Conservation (phyloP, 805 yeast genomes). For the Candida caryicola region DNA sequence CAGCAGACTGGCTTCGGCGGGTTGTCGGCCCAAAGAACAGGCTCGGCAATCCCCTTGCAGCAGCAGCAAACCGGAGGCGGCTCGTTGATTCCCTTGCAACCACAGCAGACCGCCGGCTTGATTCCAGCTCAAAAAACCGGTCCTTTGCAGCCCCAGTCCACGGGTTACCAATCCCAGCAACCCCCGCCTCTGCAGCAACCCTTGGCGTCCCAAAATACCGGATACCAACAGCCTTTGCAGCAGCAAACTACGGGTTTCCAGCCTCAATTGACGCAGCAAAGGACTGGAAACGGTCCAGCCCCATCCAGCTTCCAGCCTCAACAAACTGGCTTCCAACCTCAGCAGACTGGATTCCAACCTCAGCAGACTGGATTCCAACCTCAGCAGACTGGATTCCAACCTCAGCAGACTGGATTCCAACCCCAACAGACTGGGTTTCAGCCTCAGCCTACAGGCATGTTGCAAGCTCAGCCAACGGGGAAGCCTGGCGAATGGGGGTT, state of each 20-base stretch:
- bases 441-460: constrained; percentile 42
- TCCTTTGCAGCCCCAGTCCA: constrained; percentile 23
- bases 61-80: constrained; percentile 49
- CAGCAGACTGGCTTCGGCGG: constrained; percentile 36
- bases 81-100: constrained; percentile 46
- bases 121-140: constrained; percentile 48
- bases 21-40: constrained; percentile 11
- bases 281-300: constrained; percentile 20
- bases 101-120: constrained; percentile 70
- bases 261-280: constrained; percentile 24
- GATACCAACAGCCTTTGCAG: constrained; percentile 22
- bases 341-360: constrained; percentile 22
- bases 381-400: constrained; percentile 25
- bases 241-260: constrained; percentile 41
- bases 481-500: constrained; percentile 81
- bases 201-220: constrained; percentile 23
- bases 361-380: constrained; percentile 29
- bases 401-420: constrained; percentile 19
- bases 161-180: constrained; percentile 16
- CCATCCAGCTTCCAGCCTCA: constrained; percentile 26
- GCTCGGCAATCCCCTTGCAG: constrained; percentile 17
- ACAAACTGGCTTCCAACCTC: constrained; percentile 19
- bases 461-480: constrained; percentile 59
- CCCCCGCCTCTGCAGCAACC: too few species aligned
- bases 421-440: constrained; percentile 32